These are phyloP conservation scores for Cordia subcordata DNA, from an alignment of 257 asterid genomes.

Conservation along the genomic window DNA sequence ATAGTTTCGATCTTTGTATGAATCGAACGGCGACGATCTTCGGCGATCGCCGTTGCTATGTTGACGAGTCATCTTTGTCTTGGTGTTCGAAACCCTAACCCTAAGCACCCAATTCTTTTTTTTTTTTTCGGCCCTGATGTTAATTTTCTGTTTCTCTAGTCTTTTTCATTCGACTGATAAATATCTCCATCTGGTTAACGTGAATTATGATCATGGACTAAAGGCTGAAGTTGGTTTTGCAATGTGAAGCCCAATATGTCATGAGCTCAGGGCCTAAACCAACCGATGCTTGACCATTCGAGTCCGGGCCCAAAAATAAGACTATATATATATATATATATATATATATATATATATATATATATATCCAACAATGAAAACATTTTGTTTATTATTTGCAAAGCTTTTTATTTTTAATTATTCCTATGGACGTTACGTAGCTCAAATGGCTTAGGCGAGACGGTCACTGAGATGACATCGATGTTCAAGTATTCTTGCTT, in stretches of 20 bases:
- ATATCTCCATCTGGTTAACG: background rate
- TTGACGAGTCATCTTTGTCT: slow-evolving; percentile 40
- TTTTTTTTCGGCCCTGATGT: too few species aligned
- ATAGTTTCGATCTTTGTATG: slow-evolving; percentile 39
- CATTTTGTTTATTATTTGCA: too few species aligned
- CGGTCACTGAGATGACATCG: too few species aligned
- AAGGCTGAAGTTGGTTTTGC: background rate
- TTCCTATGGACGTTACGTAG: too few species aligned
- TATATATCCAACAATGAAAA: too few species aligned
- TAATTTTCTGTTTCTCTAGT: background rate
- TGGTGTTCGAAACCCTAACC: slow-evolving; percentile 17
- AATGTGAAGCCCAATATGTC: background rate
- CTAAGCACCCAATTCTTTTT: background rate
- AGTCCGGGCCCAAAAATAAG: too few species aligned
- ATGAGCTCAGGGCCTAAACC: background rate
- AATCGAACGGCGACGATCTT: slow-evolving; percentile 45
- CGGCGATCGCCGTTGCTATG: slow-evolving; percentile 45
- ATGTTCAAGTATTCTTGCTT: too few species aligned
- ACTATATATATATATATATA: too few species aligned
- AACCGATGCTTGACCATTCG: too few species aligned
- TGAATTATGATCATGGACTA: background rate
- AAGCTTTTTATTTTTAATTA: too few species aligned
- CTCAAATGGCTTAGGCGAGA: too few species aligned
- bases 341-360: too few species aligned
- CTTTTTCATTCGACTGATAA: background rate